phyloP scores from a whole-genome alignment of 805 yeast genomes.

The Saturnispora ahearnii region DNA sequence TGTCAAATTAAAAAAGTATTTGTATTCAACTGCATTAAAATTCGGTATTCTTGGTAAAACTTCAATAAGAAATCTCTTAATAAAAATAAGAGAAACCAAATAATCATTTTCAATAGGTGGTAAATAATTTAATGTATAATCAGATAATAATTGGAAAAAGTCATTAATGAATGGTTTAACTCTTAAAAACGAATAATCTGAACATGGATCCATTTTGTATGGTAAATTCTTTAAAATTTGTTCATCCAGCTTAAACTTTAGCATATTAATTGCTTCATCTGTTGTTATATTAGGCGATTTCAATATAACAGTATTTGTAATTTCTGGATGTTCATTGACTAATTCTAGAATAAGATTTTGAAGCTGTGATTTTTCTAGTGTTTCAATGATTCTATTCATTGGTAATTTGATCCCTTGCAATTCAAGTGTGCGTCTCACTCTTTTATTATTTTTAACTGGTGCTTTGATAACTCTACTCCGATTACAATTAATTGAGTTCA shows the following conservation, averaged over 20 bases:
- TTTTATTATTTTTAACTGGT: conserved; percentile 16
- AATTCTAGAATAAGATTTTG: conserved; percentile 44
- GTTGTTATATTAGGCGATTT: conserved; percentile 53
- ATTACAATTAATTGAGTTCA: background rate
- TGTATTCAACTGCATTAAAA: conserved; percentile 50
- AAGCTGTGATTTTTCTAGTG: conserved; percentile 49
- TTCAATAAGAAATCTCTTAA: conserved; percentile 48
- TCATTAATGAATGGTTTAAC: conserved; percentile 61
- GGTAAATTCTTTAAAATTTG: conserved; percentile 48
- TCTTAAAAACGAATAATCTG: conserved; percentile 71
- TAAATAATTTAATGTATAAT: conserved; percentile 60
- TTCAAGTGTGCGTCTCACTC: conserved; percentile 28
- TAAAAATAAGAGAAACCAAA: conserved; percentile 47
- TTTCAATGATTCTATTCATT: conserved; percentile 54
- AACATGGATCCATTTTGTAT: conserved; percentile 60
- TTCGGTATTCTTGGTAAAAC: conserved; percentile 57
- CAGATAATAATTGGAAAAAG: conserved; percentile 62
- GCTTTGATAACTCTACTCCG: background rate
- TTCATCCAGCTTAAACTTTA: conserved; percentile 36
- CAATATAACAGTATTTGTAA: conserved; percentile 39
- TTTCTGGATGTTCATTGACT: conserved; percentile 53
- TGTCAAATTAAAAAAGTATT: conserved; percentile 32
- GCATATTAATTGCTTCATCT: conserved; percentile 39
- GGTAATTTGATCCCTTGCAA: conserved; percentile 56
- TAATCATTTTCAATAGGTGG: conserved; percentile 60